phyloP scores from a whole-genome alignment of 148 eudicot species.

The Selenicereus undatus region DNA sequence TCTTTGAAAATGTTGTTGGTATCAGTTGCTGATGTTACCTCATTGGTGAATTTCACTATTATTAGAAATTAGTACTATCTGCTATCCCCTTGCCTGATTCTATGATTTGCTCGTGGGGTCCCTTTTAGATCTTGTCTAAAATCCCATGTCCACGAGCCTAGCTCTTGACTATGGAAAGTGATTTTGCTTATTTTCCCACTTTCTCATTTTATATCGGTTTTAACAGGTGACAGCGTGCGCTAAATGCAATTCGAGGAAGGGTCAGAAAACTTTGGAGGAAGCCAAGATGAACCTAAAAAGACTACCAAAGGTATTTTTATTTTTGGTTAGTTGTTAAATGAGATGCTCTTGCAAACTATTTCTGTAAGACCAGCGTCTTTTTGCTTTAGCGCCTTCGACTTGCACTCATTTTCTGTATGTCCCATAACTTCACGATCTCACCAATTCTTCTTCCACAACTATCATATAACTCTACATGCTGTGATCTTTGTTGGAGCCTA shows the following conservation, averaged over 20 bases:
- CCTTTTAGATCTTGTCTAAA: not conserved
- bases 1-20: too few species aligned
- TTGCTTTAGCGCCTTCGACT: too few species aligned
- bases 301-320: conserved; percentile 65
- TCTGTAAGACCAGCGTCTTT: not conserved
- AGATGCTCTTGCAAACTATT: not conserved
- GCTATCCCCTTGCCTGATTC: too few species aligned
- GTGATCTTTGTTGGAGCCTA: not conserved
- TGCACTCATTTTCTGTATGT: too few species aligned
- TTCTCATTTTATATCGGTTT: not conserved
- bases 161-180: not conserved
- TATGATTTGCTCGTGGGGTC: not conserved
- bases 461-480: too few species aligned
- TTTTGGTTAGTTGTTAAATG: not conserved
- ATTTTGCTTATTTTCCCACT: conserved; percentile 1
- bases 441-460: too few species aligned
- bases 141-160: not conserved
- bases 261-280: conserved; percentile 83
- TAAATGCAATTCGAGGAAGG: conserved; percentile 86
- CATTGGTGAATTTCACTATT: too few species aligned
- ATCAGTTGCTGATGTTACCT: too few species aligned
- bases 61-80: too few species aligned
- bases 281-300: conserved; percentile 66
- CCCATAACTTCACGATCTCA: too few species aligned
- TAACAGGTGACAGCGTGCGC: conserved; percentile 87